Percentiles rank a stretch among this genome's conserved stretches.
These are phyloP conservation scores for Lichtheimia ramosa DNA, from an alignment of 371 early-diverging fungal species.

Conservation along the genomic window DNA sequence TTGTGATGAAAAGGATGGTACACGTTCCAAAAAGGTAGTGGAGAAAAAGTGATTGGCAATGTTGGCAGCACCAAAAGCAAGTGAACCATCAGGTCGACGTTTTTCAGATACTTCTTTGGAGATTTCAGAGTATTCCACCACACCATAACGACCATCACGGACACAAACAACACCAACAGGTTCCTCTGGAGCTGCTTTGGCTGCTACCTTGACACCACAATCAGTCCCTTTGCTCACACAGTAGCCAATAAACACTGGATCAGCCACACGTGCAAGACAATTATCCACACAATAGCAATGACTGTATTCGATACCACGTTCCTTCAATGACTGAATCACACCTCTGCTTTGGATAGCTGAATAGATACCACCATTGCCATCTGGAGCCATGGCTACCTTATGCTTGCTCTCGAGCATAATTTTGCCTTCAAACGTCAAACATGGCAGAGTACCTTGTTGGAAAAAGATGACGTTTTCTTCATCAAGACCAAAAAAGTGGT, in stretches of 20 bases:
- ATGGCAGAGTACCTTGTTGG: constrained; percentile 83
- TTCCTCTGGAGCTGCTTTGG: constrained; percentile 83
- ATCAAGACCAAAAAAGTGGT: constrained; percentile 82
- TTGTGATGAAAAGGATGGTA: constrained; percentile 76
- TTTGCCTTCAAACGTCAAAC: constrained; percentile 80
- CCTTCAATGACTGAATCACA: constrained; percentile 72
- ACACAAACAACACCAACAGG: constrained; percentile 94
- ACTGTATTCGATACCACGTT: constrained; percentile 80
- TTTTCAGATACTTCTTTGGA: constrained; percentile 67
- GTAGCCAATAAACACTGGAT: constrained; percentile 93
- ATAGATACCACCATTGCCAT: constrained; percentile 86
- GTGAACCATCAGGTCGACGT: constrained; percentile 64
- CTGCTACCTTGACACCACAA: constrained; percentile 93
- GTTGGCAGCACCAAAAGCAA: constrained; percentile 91
- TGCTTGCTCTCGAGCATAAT: constrained; percentile 83
- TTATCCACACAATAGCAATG: constrained; percentile 97
- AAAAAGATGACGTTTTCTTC: constrained; percentile 85
- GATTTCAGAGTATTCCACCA: constrained; percentile 97
- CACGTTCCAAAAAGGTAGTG: constrained; percentile 82
- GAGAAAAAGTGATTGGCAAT: constrained; percentile 98
- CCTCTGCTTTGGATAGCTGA: constrained; percentile 76
- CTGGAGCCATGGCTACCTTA: constrained; percentile 75
- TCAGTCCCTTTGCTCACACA: constrained; percentile 82
- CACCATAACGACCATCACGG: constrained; percentile 79
- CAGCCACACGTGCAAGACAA: constrained; percentile 92